phyloP scores from a whole-genome alignment of 1,139 yeast species.

The Candida frijolesensis region DNA sequence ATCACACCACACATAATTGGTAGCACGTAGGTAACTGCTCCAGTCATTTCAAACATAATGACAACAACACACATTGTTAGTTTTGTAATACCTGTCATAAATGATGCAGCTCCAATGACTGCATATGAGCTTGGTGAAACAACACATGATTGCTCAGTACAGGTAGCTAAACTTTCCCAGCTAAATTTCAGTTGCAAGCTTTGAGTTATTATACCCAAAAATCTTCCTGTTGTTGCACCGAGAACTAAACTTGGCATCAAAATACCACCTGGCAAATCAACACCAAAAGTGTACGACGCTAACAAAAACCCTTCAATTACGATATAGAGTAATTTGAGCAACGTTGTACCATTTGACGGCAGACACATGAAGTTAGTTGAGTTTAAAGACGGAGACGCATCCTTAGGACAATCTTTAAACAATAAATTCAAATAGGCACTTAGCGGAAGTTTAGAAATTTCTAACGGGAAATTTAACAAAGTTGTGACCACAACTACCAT shows the following conservation, averaged over 20 bases:
- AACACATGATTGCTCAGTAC: conserved; percentile 52
- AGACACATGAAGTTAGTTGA: conserved; percentile 40
- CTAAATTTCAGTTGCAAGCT: conserved; percentile 45
- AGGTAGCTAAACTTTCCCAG: conserved; percentile 45
- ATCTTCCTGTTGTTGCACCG: conserved; percentile 72
- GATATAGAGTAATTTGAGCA: conserved; percentile 46
- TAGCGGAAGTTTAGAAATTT: conserved; percentile 57
- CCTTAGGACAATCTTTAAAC: conserved; percentile 62
- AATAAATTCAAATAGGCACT: conserved; percentile 56
- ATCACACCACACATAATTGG: conserved; percentile 64
- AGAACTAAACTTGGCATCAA: conserved; percentile 71
- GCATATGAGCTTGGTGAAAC: conserved; percentile 65
- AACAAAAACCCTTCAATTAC: conserved; percentile 56
- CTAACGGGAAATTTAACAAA: conserved; percentile 55
- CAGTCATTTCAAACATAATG: conserved; percentile 58
- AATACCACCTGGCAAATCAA: conserved; percentile 73
- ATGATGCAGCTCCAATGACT: conserved; percentile 62
- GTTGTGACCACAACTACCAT: conserved; percentile 53
- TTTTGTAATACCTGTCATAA: conserved; percentile 59
- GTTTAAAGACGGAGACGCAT: conserved; percentile 15
- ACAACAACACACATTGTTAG: conserved; percentile 60
- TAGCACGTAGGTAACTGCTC: conserved; percentile 59
- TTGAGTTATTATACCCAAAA: conserved; percentile 63
- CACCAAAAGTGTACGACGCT: conserved; percentile 66
- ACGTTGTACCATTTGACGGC: conserved; percentile 27